A percentile compares a stretch with the other conserved stretches of the same genome.
Evolutionary conservation across 768 basidiomycete genomes (phyloP).

Genomic region (Phlebiopsis gigantea): DNA sequence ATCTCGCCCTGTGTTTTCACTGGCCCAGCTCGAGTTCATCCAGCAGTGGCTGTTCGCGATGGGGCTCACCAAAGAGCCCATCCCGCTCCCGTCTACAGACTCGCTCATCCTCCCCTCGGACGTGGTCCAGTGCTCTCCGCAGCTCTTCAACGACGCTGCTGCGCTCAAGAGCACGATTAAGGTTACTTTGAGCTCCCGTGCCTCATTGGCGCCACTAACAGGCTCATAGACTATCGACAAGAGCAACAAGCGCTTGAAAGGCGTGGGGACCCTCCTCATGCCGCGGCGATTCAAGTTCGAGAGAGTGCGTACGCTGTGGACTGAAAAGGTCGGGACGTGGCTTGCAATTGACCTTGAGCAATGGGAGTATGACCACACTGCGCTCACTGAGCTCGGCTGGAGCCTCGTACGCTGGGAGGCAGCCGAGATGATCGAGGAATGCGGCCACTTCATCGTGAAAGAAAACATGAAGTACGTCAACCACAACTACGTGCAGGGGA

Average conservation of each 20-base stretch:
- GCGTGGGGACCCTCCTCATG: slow-evolving; percentile 46
- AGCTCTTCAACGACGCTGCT: slow-evolving; percentile 47
- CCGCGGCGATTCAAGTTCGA: slow-evolving; percentile 64
- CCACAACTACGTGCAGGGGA: slow-evolving; percentile 48
- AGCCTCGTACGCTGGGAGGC: slow-evolving; percentile 49
- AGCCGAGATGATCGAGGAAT: slow-evolving; percentile 39
- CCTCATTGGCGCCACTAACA: neutral
- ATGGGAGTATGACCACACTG: slow-evolving; percentile 71
- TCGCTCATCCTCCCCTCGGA: slow-evolving; percentile 61
- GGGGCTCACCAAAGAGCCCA: slow-evolving; percentile 53
- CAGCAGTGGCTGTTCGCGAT: slow-evolving; percentile 80
- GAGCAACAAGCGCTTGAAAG: slow-evolving; percentile 73
- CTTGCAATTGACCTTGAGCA: slow-evolving; percentile 78
- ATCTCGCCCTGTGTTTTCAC: slow-evolving; percentile 76
- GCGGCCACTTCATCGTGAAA: slow-evolving; percentile 58
- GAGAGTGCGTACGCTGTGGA: slow-evolving; percentile 58
- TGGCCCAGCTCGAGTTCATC: slow-evolving; percentile 79
- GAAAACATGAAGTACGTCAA: slow-evolving; percentile 61
- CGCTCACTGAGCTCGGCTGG: slow-evolving; percentile 85
- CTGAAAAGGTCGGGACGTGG: slow-evolving; percentile 63
- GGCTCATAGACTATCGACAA: slow-evolving; percentile 66
- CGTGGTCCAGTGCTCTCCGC: slow-evolving; percentile 53
- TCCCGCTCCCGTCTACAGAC: slow-evolving; percentile 75
- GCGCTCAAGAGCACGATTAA: slow-evolving; percentile 57
- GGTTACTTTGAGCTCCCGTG: slow-evolving; percentile 30